Conservation (phyloP, 2,329 filamentous ascomycete species). For the Tolypocladium pustulatum region DNA sequence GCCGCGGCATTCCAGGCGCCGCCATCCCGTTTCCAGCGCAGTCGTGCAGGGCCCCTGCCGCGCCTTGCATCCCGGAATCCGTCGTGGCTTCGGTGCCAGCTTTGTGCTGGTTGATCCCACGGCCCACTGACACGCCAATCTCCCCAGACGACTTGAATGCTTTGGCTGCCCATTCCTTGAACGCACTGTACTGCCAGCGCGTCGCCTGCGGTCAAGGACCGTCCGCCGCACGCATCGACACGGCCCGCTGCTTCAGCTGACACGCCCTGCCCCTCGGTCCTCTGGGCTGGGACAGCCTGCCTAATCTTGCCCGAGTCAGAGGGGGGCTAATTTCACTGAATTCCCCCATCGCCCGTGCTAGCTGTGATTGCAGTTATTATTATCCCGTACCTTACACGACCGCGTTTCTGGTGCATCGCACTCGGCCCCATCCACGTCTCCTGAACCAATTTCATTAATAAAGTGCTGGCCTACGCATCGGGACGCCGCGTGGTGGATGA, state of each 20-base stretch:
- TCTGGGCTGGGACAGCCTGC: neutral
- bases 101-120: neutral
- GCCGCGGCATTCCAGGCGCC: neutral
- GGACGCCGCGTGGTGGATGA: slow-evolving; percentile 1
- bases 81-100: neutral
- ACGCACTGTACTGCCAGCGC: slow-evolving; percentile 16
- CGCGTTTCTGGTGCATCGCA: neutral
- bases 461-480: neutral
- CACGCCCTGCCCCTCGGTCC: neutral
- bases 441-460: slow-evolving; percentile 4
- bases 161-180: neutral
- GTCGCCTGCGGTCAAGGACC: slow-evolving; percentile 5
- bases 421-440: neutral
- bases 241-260: slow-evolving; percentile 12
- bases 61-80: neutral
- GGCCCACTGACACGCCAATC: neutral
- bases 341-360: slow-evolving; percentile 8
- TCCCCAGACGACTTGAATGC: neutral
- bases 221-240: slow-evolving; percentile 9
- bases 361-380: slow-evolving; percentile 5
- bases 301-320: slow-evolving; percentile 15
- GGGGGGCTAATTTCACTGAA: slow-evolving; percentile 14
- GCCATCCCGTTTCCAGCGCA: neutral
- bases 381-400: neutral
- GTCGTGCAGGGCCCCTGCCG: neutral